Base-by-base conservation (phyloP, 2,329 filamentous ascomycete species). In the Calonectria fujianensis region DNA sequence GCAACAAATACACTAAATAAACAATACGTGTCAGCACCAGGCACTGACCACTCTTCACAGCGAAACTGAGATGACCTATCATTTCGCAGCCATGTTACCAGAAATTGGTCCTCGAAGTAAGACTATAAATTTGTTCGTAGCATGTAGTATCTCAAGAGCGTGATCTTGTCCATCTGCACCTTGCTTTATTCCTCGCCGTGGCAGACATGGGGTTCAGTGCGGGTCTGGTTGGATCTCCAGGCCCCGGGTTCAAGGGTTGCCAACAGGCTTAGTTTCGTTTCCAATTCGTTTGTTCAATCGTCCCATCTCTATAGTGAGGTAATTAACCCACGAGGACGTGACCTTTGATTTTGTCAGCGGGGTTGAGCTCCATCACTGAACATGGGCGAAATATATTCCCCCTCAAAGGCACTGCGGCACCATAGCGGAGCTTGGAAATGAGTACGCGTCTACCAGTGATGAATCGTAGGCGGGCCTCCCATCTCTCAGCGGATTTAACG, bases 401-500 rank as follows among this genome's bases (percentile, higher is more conserved):
- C 67, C 48, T n/a, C 24, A 7, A 18, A 39, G n/a, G 18, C n/a
- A 16, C 65, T 48, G 37, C 50, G 39, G 48, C 16, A 65, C 39
- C 18, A 39, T 13, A 50, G 71, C 66, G 71, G 71, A 73, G 50
- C 71, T 73, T 57, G 24, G 71, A 66, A 61, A 73, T 70, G 39
- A 73, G 71, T 65, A 73, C 71, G 66, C 71, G 71, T 70, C 59
- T 50, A 7, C 57, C 18, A 68, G 37, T 73, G 50, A 73, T 69
- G 71, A 69, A 69, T 54, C 66, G 32, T 31, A 24, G 13, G 64
- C 66, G 45, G 31, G 24, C n/a, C 20, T 37, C 24, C 39, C 37
- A n/a, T 61, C 39, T 69, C 59, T 11, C 29, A 51, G 39, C 9
- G 16, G 14, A 65, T 27, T 31, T 9, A 18, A 20, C 3, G 24